phyloP scores from a whole-genome alignment of 805 yeast species.

The Wickerhamiella allomyrinae region DNA sequence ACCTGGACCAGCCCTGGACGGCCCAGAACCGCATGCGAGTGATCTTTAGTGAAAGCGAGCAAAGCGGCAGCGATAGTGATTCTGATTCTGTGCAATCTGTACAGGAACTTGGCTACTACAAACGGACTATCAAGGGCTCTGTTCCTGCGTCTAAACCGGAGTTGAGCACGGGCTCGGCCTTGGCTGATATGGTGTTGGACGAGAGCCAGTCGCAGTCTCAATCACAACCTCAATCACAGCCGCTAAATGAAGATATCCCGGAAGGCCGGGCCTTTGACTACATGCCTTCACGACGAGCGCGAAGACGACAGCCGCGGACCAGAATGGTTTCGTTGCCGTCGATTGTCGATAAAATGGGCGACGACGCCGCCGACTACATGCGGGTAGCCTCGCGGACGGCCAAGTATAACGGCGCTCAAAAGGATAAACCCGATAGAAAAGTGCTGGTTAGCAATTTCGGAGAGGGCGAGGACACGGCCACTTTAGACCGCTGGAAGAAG shows the following conservation, averaged over 20 bases:
- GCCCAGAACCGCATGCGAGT: not conserved
- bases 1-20: not conserved
- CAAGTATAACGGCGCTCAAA: not conserved
- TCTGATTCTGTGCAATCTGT: not conserved
- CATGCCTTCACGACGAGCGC: not conserved
- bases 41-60: not conserved
- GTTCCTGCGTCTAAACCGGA: not conserved
- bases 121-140: not conserved
- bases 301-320: not conserved
- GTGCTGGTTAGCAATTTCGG: not conserved
- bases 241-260: not conserved
- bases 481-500: not conserved
- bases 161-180: not conserved
- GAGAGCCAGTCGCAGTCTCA: slow-evolving; percentile 3
- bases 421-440: not conserved
- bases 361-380: slow-evolving; percentile 2
- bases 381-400: not conserved
- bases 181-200: not conserved
- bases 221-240: not conserved
- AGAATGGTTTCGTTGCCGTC: not conserved
- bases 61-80: not conserved
- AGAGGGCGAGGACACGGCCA: not conserved
- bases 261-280: slow-evolving; percentile 2
- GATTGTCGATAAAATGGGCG: slow-evolving; percentile 1
- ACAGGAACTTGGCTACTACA: not conserved